These are phyloP conservation scores for Chamaenerion angustifolium DNA, from an alignment of 345 rosid species.

Conservation along the genomic window DNA sequence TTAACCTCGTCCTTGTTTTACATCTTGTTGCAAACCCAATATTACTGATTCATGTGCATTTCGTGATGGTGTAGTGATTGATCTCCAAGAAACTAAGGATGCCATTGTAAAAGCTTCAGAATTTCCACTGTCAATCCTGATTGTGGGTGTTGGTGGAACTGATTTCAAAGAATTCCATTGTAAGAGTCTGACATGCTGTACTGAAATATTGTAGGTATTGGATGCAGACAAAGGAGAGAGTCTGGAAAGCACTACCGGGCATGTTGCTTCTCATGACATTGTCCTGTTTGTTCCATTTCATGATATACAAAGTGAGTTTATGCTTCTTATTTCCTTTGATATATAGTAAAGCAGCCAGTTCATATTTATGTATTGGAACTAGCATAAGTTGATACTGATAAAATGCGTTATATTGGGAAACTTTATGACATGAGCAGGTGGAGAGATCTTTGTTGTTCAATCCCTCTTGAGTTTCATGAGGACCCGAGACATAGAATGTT, in stretches of 20 bases:
- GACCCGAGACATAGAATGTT: conserved; percentile 47
- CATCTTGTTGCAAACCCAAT: no score
- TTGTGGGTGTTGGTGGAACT: conserved; percentile 69
- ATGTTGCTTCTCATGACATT: conserved; percentile 62
- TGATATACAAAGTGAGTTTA: conserved; percentile 39
- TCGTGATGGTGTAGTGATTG: conserved; percentile 83
- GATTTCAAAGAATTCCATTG: conserved; percentile 61
- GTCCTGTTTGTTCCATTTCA: conserved; percentile 77
- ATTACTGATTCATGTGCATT: no score
- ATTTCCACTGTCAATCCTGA: conserved; percentile 73
- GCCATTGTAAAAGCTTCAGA: conserved; percentile 80
- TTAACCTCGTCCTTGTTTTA: no score
- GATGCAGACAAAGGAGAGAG: no score
- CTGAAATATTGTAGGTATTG: conserved; percentile 52
- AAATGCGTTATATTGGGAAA: no score
- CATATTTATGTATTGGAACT: no score
- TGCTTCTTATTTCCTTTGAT: no score
- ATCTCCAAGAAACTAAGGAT: conserved; percentile 53
- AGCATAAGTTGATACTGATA: no score
- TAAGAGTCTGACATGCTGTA: background rate
- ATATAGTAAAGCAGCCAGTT: no score
- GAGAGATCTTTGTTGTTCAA: conserved; percentile 65
- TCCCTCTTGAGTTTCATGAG: conserved; percentile 68
- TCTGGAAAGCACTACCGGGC: conserved; percentile 59
- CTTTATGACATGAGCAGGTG: conserved; percentile 23